phyloP scores from a whole-genome alignment of 140 eudicot species.

The Flaveria floridana region DNA sequence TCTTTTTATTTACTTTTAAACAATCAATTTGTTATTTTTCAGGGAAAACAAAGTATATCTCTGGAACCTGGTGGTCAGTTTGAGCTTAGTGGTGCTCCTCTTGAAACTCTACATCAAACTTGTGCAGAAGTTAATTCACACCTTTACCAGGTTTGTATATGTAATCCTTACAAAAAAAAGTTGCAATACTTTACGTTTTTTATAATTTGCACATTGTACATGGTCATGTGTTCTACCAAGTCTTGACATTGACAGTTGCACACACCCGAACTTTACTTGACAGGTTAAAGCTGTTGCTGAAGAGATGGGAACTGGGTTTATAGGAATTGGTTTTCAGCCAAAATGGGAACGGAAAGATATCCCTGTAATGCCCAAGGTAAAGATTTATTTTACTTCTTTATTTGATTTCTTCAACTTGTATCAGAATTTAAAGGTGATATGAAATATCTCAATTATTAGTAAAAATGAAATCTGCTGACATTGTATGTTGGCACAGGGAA shows the following conservation, averaged over 20 bases:
- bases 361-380: constrained; percentile 97
- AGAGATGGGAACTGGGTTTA: constrained; percentile 95
- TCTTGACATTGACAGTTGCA: neutral
- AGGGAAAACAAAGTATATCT: constrained; percentile 98
- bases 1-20: neutral
- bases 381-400: neutral
- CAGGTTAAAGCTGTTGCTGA: constrained; percentile 99
- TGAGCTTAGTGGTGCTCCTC: constrained; percentile 99
- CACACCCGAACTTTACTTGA: neutral
- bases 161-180: neutral
- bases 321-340: constrained; percentile 91
- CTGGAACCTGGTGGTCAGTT: constrained; percentile 99
- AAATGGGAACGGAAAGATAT: constrained; percentile 77
- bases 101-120: constrained; percentile 98
- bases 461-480: constrained; percentile 24
- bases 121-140: constrained; percentile 98
- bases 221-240: neutral
- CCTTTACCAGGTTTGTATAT: constrained; percentile 82
- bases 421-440: neutral
- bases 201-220: neutral
- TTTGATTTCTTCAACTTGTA: neutral
- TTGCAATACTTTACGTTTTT: neutral
- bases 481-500: constrained; percentile 62
- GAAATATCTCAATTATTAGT: neutral
- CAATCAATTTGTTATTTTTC: constrained; percentile 16